Percentiles rank a stretch among this genome's conserved stretches.
These are phyloP conservation scores for Ambrosia artemisiifolia DNA, from an alignment of 129 eudicot species.

Conservation along the genomic window DNA sequence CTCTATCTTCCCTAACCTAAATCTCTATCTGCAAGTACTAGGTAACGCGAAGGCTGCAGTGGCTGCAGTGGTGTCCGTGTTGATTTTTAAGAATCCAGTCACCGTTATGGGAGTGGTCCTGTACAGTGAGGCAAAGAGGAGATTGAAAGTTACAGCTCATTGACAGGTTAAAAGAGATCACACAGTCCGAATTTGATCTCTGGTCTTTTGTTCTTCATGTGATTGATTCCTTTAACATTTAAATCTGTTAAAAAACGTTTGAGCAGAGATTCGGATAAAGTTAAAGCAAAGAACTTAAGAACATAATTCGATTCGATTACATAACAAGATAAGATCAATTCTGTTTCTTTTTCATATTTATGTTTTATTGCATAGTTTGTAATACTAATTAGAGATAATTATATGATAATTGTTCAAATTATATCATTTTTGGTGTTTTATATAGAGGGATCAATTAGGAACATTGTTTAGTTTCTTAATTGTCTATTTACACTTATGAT, in stretches of 20 bases:
- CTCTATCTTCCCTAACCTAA: no score
- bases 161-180: constrained; percentile 30
- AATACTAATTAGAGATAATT: no score
- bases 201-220: constrained; percentile 27
- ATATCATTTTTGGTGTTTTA: neutral
- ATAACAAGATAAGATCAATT: no score
- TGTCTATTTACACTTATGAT: no score
- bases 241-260: neutral
- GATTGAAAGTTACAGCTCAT: constrained; percentile 60
- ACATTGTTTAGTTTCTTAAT: no score
- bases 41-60: constrained; percentile 70
- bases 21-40: constrained; percentile 62
- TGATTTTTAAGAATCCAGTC: constrained; percentile 69
- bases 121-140: constrained; percentile 73
- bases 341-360: neutral
- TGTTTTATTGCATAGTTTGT: neutral
- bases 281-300: neutral
- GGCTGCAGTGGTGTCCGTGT: constrained; percentile 61
- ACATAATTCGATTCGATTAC: neutral
- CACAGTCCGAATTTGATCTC: neutral
- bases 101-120: constrained; percentile 69
- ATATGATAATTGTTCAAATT: neutral
- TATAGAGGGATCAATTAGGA: no score
- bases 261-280: neutral
- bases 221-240: constrained; percentile 25